Base-by-base conservation (phyloP, 257 asterid species). In the Parsonsia alboflavescens region DNA sequence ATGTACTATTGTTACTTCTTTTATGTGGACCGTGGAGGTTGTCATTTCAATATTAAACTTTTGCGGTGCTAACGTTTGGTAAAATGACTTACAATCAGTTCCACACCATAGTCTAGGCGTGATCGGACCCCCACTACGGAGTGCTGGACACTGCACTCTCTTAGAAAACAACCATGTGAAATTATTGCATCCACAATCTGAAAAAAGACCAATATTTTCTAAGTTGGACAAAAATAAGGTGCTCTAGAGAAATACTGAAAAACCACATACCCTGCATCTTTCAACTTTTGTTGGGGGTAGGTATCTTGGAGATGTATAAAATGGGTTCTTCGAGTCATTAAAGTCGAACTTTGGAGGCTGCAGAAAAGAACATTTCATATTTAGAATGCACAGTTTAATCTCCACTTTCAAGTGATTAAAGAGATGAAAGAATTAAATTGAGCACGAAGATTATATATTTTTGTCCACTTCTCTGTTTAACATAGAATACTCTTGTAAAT, bases 271-370 rank as follows among this genome's bases (percentile, higher is more conserved):
- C 98, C 78, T 85, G 96, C 96, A 88, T 82, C 88, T 87, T 80
- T 91, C 97, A 56, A 91, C 87, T 88, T 93, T 91, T 42, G 97
- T 89, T 46, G 97, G 98, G 2, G 98, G 98, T 80, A 91, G 84
- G 86, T 85, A 91, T 82, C 96, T 84, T 63, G 96, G 96, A 76
- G 96, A 93, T 39, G 98, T 91, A 71, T 89, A 93, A 84, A 93
- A 93, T 59, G 97, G 97, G 2, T 89, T 86, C 89, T 89, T 89
- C 3, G 96, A 96, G 78, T 88, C 96, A 69, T 89, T 86, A 57
- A 93, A 91, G 78, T 89, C 93, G 58, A 93, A 93, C 82, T 83
- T 88, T 5, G 93, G 84, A 85, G 87, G 89, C 96, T 93, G 89
- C 78, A 85, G 80, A 33, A 71, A n/a, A 75, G 71, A 82, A 77